These are phyloP conservation scores for Eucalyptus marginata DNA, from an alignment of 345 rosid genomes.

Conservation along the genomic window DNA sequence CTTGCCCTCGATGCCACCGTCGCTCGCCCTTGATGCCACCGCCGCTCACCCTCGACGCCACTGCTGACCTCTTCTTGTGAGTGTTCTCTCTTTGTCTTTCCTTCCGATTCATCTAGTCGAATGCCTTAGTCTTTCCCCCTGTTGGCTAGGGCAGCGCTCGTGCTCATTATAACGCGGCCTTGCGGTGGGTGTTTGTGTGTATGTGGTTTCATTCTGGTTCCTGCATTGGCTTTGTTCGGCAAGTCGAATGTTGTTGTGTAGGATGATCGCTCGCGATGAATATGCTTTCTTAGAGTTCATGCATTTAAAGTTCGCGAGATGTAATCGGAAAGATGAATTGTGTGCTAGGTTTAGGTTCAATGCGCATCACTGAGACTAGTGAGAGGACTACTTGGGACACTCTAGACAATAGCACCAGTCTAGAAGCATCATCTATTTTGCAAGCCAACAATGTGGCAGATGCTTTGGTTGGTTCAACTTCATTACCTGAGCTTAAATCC, in stretches of 20 bases:
- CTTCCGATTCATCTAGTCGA: too few relatives aligned
- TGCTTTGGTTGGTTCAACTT: slow-evolving; percentile 23
- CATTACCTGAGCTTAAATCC: slow-evolving; percentile 10
- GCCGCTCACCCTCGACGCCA: fast-evolving
- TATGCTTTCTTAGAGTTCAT: not conserved
- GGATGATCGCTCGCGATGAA: not conserved
- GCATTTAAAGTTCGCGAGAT: not conserved
- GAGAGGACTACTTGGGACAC: slow-evolving; percentile 5
- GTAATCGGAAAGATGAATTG: not conserved
- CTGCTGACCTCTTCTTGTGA: too few relatives aligned
- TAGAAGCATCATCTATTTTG: slow-evolving; percentile 10
- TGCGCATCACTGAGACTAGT: slow-evolving; percentile 56
- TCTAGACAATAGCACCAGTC: slow-evolving; percentile 18
- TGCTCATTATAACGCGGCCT: not conserved
- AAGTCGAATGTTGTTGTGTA: not conserved
- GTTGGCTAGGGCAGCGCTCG: not conserved
- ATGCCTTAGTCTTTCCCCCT: too few relatives aligned
- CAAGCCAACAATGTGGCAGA: slow-evolving; percentile 8
- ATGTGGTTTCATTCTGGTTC: not conserved
- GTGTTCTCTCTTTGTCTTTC: too few relatives aligned
- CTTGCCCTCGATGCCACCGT: too few relatives aligned
- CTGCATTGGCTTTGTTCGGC: not conserved
- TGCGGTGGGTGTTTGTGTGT: not conserved
- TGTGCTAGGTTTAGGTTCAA: slow-evolving; percentile 55
- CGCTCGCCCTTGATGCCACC: too few relatives aligned